These are phyloP conservation scores for Pholiota microspora DNA, from an alignment of 768 basidiomycete species.

Conservation along the genomic window DNA sequence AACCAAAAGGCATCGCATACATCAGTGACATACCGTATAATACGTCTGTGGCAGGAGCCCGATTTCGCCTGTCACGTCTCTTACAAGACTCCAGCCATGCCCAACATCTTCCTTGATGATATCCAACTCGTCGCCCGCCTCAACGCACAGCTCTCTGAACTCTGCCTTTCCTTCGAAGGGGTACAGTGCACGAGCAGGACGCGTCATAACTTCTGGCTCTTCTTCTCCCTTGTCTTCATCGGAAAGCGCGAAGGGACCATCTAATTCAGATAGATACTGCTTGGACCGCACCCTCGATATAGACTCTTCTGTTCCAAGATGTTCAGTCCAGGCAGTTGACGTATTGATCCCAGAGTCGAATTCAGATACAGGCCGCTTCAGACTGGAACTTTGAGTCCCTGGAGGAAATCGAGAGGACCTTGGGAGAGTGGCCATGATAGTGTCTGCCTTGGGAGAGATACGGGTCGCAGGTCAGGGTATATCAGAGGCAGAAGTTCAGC, in stretches of 20 bases:
- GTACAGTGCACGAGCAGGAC: slow-evolving; percentile 68
- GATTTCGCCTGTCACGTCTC: slow-evolving; percentile 51
- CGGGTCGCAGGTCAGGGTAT: neutral
- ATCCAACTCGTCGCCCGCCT: slow-evolving; percentile 68
- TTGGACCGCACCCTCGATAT: slow-evolving; percentile 33
- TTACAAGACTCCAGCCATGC: slow-evolving; percentile 82
- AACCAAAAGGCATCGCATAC: slow-evolving; percentile 1
- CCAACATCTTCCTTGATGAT: slow-evolving; percentile 70
- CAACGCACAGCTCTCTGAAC: slow-evolving; percentile 66
- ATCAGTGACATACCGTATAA: slow-evolving; percentile 57
- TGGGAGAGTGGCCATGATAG: slow-evolving; percentile 22
- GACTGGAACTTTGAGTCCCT: slow-evolving; percentile 5
- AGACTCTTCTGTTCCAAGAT: slow-evolving; percentile 33
- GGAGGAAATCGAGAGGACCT: slow-evolving; percentile 19
- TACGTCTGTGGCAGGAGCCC: slow-evolving; percentile 71
- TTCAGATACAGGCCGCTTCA: slow-evolving; percentile 36
- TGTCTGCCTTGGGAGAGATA: neutral
- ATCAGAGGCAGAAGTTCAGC: neutral
- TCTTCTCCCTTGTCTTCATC: slow-evolving; percentile 49
- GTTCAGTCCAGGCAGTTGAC: slow-evolving; percentile 75
- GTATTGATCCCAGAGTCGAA: slow-evolving; percentile 81
- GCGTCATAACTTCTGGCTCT: slow-evolving; percentile 30
- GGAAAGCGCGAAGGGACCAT: slow-evolving; percentile 17
- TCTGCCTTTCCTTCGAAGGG: slow-evolving; percentile 74
- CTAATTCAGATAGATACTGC: slow-evolving; percentile 37